Evolutionary conservation across 2,329 filamentous ascomycete genomes (phyloP).

Genomic region (Fusarium pilosicola): DNA sequence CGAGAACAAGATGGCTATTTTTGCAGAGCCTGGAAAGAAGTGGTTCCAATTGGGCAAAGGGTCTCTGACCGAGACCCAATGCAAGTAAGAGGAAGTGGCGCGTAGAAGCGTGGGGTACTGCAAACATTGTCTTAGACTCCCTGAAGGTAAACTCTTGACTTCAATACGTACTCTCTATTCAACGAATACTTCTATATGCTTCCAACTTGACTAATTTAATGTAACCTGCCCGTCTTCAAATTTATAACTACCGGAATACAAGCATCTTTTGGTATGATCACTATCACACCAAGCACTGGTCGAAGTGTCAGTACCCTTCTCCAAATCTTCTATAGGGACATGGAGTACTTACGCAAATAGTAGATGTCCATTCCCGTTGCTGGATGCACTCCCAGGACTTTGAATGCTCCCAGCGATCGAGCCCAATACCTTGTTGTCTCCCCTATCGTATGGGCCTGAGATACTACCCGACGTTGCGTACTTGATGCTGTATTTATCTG

Average conservation of each 20-base stretch:
- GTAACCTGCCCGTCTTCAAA: background rate
- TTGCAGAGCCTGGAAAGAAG: background rate
- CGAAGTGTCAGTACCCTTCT: rapidly evolving
- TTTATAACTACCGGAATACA: background rate
- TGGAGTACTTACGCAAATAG: no score
- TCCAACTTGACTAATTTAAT: background rate
- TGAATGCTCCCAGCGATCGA: no score
- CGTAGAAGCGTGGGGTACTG: rapidly evolving
- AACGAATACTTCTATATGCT: rapidly evolving
- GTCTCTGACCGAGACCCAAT: background rate
- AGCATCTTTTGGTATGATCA: background rate
- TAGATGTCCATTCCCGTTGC: no score
- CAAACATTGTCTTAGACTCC: rapidly evolving
- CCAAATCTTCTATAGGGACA: rapidly evolving
- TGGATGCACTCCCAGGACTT: no score
- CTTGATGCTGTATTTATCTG: no score
- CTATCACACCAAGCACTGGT: background rate
- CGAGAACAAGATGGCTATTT: background rate
- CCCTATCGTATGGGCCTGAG: no score
- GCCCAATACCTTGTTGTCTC: no score
- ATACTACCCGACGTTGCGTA: no score
- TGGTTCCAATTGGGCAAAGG: conserved; percentile 3
- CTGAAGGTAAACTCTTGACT: background rate
- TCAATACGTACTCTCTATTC: rapidly evolving
- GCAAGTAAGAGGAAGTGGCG: background rate